Evolutionary conservation across 2,329 filamentous ascomycete species (phyloP).

Genomic region (Aureobasidium sp.): DNA sequence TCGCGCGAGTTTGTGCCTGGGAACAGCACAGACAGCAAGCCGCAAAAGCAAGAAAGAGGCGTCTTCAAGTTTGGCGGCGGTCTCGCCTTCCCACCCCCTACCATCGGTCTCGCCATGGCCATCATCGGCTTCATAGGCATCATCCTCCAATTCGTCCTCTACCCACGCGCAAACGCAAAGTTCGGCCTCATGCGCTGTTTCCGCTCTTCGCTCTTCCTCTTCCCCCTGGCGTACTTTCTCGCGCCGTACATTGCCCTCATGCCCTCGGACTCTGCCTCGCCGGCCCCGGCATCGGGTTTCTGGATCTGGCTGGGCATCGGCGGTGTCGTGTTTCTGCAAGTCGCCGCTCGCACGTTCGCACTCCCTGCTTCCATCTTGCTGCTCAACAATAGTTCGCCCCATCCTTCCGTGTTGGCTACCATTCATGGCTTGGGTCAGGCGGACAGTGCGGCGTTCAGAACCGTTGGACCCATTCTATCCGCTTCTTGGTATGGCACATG

Average conservation of each 20-base stretch:
- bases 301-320: constrained; percentile 58
- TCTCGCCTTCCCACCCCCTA: constrained; percentile 60
- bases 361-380: constrained; percentile 49
- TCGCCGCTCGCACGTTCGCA: constrained; percentile 62
- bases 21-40: constrained; percentile 23
- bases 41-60: constrained; percentile 21
- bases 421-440: constrained; percentile 52
- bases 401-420: constrained; percentile 47
- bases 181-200: constrained; percentile 62
- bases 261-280: constrained; percentile 42
- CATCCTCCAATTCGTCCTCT: constrained; percentile 59
- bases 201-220: constrained; percentile 59
- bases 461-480: constrained; percentile 46
- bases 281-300: constrained; percentile 44
- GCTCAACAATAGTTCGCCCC: constrained; percentile 50
- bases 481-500: constrained; percentile 48
- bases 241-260: constrained; percentile 64
- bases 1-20: constrained; percentile 44
- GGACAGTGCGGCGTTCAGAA: constrained; percentile 45
- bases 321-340: constrained; percentile 57
- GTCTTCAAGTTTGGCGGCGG: constrained; percentile 61
- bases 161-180: constrained; percentile 56
- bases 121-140: constrained; percentile 71
- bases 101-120: constrained; percentile 69
- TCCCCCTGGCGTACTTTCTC: constrained; percentile 60